Base-by-base conservation (phyloP, 345 rosid genomes). In the Salix brachista region DNA sequence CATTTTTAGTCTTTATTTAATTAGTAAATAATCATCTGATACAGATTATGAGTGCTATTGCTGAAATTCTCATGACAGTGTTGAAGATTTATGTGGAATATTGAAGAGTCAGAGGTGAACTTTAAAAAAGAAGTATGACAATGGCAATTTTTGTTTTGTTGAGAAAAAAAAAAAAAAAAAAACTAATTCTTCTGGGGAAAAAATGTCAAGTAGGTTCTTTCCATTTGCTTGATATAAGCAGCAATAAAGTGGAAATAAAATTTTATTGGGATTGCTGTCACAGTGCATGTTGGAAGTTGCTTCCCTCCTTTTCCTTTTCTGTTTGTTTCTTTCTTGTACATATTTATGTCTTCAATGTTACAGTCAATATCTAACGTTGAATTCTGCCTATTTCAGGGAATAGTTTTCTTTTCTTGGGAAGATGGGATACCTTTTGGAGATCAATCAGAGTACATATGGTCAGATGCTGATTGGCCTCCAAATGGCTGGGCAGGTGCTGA, bases 401-500 rank as follows among this genome's bases (percentile, higher is more conserved):
- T 94, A 80, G 75, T 89, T 77, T 94, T 92, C 86, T 82, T 88
- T 81, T 87, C 83, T 79, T 86, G 88, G 89, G 91, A 88, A 79
- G 87, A 88, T 80, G 80, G 75, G 41, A 67, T 75, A 26, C 77
- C 87, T 69, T 83, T 46, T 75, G 69, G 56, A 72, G 86, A 85
- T 72, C 83, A 82, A 77, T 81, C 90, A 71, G 79, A 87, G 62
- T 86, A 85, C 81, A 82, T 90, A 72, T 92, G 96, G 97, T 82
- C 94, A 67, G 88, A 84, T 85, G 92, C 90, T 79, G 97, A 92
- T 80, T 91, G 97, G 97, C 97, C 98, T 69, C 89, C 75, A 69
- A 86, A 92, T 85, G 90, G 94, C 65, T 94, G 98, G 96, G 94
- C 97, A 25, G 90, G 88, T 81, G 86, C 94, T 70, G 93, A 85